Percentiles rank a stretch among this genome's conserved stretches.
These are phyloP conservation scores for Collybiopsis confluens DNA, from an alignment of 768 basidiomycete genomes.

Conservation along the genomic window DNA sequence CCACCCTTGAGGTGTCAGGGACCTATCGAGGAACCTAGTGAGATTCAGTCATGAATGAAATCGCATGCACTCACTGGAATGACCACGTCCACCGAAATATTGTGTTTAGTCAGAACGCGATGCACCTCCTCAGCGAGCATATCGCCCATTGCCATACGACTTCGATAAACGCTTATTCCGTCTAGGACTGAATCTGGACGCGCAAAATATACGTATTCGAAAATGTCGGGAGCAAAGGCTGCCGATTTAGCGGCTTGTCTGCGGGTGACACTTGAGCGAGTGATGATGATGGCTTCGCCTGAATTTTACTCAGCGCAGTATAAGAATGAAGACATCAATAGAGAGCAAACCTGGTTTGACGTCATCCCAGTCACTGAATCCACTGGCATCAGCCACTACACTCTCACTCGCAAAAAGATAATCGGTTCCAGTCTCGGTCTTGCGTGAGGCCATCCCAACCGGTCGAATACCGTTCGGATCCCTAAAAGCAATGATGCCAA, in stretches of 20 bases:
- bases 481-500: slow-evolving; percentile 95
- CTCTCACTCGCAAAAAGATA: slow-evolving; percentile 94
- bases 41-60: background rate
- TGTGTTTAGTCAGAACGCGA: slow-evolving; percentile 61
- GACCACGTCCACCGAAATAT: slow-evolving; percentile 86
- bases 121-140: slow-evolving; percentile 84
- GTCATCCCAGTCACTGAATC: slow-evolving; percentile 91
- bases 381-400: slow-evolving; percentile 91
- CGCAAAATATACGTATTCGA: slow-evolving; percentile 98
- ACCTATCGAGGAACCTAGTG: slow-evolving; percentile 42
- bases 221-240: slow-evolving; percentile 94
- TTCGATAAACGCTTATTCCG: slow-evolving; percentile 94
- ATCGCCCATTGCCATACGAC: slow-evolving; percentile 99
- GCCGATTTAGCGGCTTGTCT: slow-evolving; percentile 67
- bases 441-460: slow-evolving; percentile 77
- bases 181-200: slow-evolving; percentile 97
- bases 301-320: background rate
- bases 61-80: slow-evolving; percentile 64
- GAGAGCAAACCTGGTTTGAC: slow-evolving; percentile 73
- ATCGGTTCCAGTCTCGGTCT: slow-evolving; percentile 58
- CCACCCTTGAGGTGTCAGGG: slow-evolving; percentile 95
- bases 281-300: slow-evolving; percentile 97
- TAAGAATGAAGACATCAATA: slow-evolving; percentile 8
- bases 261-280: slow-evolving; percentile 69
- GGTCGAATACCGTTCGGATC: slow-evolving; percentile 98